Evolutionary conservation across 2,329 filamentous ascomycete genomes (phyloP), one percentile per base, ranked within the genome.

Genomic region (Aspergillus nomiae): DNA sequence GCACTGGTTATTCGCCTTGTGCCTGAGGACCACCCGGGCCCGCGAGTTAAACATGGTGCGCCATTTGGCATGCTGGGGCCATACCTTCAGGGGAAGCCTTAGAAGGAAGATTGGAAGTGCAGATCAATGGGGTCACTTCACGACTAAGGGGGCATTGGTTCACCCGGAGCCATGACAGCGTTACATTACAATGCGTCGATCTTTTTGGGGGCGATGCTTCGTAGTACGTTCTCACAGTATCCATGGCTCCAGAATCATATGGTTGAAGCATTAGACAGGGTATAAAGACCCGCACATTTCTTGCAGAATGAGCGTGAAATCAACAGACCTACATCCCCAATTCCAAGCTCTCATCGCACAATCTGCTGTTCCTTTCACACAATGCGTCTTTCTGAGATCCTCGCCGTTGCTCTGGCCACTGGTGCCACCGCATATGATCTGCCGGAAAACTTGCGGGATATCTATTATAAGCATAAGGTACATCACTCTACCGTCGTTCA

Each of bases 381-480:
- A 50, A 50, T 50, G 46, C 46, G 46, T 50, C 46, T 50, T 14
- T 50, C 46, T 28, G 46, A 50, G 8, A 10, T 50, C 6, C 46
- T 50, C 26, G 46, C 46, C 4, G 46, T 50, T 50, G 46, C 46
- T 5, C 8, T 50, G 46, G 46, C 10, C 24, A 50, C 26, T 30
- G 46, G 46, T 30, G 46, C 46, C 14, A 50, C 46, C 14, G 46
- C 46, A 10, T 70, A 67, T 43, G 53, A 63, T 21, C 30, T 71
- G 2, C 68, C 69, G 14, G 57, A 60, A 12, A 69, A 70, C 24
- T 45, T 71, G 26, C 57, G 60, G 48, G 43, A 65, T 34, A 64
- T 71, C 24, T 69, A 71, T n/a, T 46, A 69, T 11, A 61, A 63
- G 10, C 65, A 69, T 54, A 71, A 69, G 61, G 65, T 68, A 65